Conservation (phyloP, 2,329 filamentous ascomycete genomes). For the Paecilomyces dactylethromorphus region DNA sequence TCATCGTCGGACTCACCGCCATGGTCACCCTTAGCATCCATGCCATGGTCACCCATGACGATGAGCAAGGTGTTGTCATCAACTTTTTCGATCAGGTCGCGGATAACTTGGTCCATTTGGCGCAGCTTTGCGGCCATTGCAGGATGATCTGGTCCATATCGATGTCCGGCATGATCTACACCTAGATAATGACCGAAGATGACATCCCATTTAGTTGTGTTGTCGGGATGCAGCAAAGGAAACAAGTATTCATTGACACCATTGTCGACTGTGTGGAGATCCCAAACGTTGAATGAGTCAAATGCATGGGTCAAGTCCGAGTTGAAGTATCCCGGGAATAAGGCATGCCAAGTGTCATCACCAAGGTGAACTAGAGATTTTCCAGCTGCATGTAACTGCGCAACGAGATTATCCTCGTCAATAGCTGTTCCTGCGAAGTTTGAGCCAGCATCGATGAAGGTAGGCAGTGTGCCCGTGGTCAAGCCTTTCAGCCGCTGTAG, state of each 20-base stretch:
- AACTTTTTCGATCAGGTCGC: slow-evolving; percentile 61
- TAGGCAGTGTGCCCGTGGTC: slow-evolving; percentile 90
- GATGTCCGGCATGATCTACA: slow-evolving; percentile 93
- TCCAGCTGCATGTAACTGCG: slow-evolving; percentile 56
- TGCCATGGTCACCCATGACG: slow-evolving; percentile 98
- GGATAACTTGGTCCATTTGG: slow-evolving; percentile 82
- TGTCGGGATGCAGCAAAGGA: slow-evolving; percentile 64
- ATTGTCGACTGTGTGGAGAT: slow-evolving; percentile 92
- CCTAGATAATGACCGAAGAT: slow-evolving; percentile 90
- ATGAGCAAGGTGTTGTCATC: slow-evolving; percentile 84
- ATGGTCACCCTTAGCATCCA: slow-evolving; percentile 96
- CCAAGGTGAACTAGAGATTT: slow-evolving; percentile 86
- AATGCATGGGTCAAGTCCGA: slow-evolving; percentile 78
- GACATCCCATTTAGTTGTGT: slow-evolving; percentile 77
- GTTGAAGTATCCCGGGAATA: slow-evolving; percentile 94
- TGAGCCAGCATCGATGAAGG: slow-evolving; percentile 87
- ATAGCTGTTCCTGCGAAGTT: slow-evolving; percentile 95
- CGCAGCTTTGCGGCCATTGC: slow-evolving; percentile 86
- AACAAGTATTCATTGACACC: slow-evolving; percentile 82
- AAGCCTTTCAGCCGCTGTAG: slow-evolving; percentile 87
- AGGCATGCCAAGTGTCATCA: slow-evolving; percentile 93
- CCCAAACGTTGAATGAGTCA: slow-evolving; percentile 98
- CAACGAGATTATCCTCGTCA: slow-evolving; percentile 77
- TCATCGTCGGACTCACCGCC: slow-evolving; percentile 98
- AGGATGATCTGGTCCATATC: slow-evolving; percentile 86